Base-by-base conservation (phyloP, 2,329 filamentous ascomycete genomes). In the Fusarium gaditjirri region DNA sequence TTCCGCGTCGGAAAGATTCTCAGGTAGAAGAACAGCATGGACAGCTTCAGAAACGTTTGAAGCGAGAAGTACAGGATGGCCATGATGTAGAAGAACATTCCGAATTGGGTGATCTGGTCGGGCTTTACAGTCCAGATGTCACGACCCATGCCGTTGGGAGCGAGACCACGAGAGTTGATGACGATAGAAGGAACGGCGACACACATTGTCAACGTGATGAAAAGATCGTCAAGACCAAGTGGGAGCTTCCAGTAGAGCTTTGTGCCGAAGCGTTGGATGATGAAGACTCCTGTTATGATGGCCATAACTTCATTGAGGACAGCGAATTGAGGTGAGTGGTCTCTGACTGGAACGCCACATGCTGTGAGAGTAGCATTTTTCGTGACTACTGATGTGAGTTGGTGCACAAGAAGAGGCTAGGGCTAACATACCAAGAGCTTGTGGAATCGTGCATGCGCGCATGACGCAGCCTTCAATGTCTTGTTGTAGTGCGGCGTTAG, bases 11-110 rank as follows among this genome's bases (percentile, higher is more conserved):
- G 86, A 68, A 90, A 90, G 61, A 90, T 85, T 57, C 86, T 84
- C 9, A 87, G 78, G 72, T 88, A 89, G 77, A 90, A 88, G 73
- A 86, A 81, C 2, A 90, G 78, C 29, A 90, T 80, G 1, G 87
- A 83, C 8, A 87, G 76, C 70, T 89, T 88, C 21, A 86, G 80
- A 31, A 87, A 77, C 4, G 84, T 78, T 17, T 87, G 76, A 21
- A 84, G 78, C 6, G 78, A 57, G 72, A 88, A 87, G 76, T 89
- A 88, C 27, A 86, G 55, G 11, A 80, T 68, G 33, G 84, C 82
- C 72, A 82, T 80, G 65, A 81, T 73, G 70, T 84, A 87, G 29
- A 87, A 83, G 71, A 78, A 82, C 31, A 80, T 64, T 12, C 81
- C 75, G 33, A 89, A 85, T 2, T 76, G 75, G 33, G 82, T 85